phyloP scores from a whole-genome alignment of 2,329 filamentous ascomycete genomes.

The Fusarium proliferatum region DNA sequence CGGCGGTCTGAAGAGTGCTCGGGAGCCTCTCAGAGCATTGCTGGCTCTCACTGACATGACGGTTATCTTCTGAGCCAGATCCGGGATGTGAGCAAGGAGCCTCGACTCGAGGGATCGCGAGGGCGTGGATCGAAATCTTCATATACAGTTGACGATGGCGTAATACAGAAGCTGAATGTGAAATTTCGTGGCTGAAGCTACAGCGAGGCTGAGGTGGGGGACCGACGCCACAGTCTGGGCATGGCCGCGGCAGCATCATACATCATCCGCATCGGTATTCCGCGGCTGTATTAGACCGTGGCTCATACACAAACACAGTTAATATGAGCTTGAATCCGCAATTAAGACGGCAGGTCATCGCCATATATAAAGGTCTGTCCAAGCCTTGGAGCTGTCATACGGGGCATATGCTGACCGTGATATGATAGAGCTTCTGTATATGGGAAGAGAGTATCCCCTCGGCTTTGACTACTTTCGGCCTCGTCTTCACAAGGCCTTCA shows the following conservation, averaged over 20 bases:
- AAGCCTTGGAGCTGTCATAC: background rate
- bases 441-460: constrained; percentile 87
- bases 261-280: constrained; percentile 10
- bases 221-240: constrained; percentile 23
- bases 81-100: background rate
- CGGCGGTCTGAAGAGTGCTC: background rate
- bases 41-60: background rate
- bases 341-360: constrained; percentile 82
- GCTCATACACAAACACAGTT: constrained; percentile 7
- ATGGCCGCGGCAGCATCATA: constrained; percentile 24
- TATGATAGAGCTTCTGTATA: constrained; percentile 78
- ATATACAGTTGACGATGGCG: background rate
- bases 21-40: background rate
- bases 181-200: constrained; percentile 34
- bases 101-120: background rate
- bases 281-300: background rate
- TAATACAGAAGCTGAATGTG: background rate
- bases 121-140: background rate
- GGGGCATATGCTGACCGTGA: background rate
- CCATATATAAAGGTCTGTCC: constrained; percentile 83
- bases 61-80: no score
- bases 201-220: constrained; percentile 26
- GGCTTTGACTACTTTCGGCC: constrained; percentile 84
- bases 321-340: constrained; percentile 58
- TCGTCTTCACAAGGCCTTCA: constrained; percentile 87